A percentile compares a stretch with the other conserved stretches of the same genome.
These are phyloP conservation scores for Anthostomella pinea DNA, from an alignment of 2,329 filamentous ascomycete species.

Conservation along the genomic window DNA sequence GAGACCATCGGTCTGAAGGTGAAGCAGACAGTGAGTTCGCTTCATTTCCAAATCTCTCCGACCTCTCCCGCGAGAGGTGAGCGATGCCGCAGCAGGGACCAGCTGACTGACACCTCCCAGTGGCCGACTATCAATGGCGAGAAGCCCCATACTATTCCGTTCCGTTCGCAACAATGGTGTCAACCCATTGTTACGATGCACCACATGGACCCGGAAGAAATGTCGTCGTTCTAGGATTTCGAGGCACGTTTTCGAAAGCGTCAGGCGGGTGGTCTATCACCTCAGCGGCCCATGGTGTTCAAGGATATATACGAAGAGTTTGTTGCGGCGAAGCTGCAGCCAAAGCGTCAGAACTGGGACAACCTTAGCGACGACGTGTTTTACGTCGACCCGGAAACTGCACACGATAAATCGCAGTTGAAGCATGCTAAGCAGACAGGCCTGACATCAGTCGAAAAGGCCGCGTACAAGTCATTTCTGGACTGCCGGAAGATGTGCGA, in stretches of 20 bases:
- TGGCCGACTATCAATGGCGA: conserved; percentile 56
- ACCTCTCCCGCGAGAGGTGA: no score
- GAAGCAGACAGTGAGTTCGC: conserved; percentile 39
- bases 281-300: conserved; percentile 38
- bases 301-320: conserved; percentile 48
- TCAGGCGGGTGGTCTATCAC: conserved; percentile 8
- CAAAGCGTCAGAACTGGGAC: conserved; percentile 48
- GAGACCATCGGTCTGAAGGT: conserved; percentile 41
- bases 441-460: conserved; percentile 36
- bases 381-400: conserved; percentile 36
- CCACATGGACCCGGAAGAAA: conserved; percentile 49
- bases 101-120: conserved; percentile 22
- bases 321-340: conserved; percentile 38
- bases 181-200: conserved; percentile 56
- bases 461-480: conserved; percentile 41
- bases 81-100: conserved; percentile 5
- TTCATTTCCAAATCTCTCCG: background rate
- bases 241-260: conserved; percentile 39
- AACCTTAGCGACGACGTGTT: conserved; percentile 46
- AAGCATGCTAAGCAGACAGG: conserved; percentile 32
- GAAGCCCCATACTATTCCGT: conserved; percentile 50
- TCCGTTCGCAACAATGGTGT: conserved; percentile 49
- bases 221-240: conserved; percentile 50
- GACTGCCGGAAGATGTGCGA: conserved; percentile 46
- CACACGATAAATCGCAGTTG: conserved; percentile 33